These are phyloP conservation scores for Tetradesmus lagerheimii DNA, from an alignment of 139 green algal genomes.

Conservation along the genomic window DNA sequence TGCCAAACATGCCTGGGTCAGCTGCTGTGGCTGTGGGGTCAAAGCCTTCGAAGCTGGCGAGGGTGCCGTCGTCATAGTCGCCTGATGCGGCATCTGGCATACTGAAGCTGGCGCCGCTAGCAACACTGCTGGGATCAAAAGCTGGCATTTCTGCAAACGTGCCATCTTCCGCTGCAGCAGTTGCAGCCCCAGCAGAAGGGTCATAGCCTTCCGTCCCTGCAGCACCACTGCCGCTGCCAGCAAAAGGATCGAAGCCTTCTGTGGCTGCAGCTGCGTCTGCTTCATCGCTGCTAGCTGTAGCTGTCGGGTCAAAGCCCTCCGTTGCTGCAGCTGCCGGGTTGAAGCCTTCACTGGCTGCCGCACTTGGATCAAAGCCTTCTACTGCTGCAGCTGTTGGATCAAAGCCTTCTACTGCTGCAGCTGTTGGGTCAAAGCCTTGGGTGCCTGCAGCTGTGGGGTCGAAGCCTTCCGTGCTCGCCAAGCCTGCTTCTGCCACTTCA, in stretches of 20 bases:
- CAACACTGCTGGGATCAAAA: slow-evolving; percentile 16
- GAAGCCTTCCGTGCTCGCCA: background rate
- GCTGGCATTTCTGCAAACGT: background rate
- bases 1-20: slow-evolving; percentile 13
- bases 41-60: slow-evolving; percentile 17
- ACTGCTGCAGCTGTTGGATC: background rate
- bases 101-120: background rate
- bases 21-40: slow-evolving; percentile 5
- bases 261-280: background rate
- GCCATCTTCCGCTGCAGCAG: background rate
- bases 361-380: background rate
- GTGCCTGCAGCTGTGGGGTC: background rate
- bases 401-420: background rate
- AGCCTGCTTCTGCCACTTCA: background rate
- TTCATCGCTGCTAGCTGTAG: background rate
- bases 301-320: background rate
- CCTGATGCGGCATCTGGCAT: background rate
- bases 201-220: background rate
- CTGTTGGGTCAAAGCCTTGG: slow-evolving; percentile 10
- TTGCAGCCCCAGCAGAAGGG: background rate
- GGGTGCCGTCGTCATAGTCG: background rate
- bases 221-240: background rate
- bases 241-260: background rate
- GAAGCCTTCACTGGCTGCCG: background rate
- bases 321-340: background rate